Evolutionary conservation across 1,284 basidiomycete genomes (phyloP).

Genomic region (Filobasidium uniguttulatum): DNA sequence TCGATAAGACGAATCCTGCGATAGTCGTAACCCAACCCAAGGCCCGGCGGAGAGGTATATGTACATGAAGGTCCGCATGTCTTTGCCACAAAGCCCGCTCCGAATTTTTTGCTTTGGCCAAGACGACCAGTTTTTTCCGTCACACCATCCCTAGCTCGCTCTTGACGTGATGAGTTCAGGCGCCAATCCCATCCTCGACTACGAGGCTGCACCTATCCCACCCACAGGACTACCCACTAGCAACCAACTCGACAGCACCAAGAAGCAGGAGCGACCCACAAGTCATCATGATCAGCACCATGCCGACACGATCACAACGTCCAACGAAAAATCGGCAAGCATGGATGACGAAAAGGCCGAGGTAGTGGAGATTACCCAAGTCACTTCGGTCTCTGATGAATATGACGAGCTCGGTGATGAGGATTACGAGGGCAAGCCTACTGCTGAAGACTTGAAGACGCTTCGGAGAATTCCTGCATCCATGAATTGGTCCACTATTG

Average conservation of each 20-base stretch:
- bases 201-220: slow-evolving; percentile 22
- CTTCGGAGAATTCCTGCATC: slow-evolving; percentile 44
- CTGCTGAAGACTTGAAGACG: slow-evolving; percentile 50
- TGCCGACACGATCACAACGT: neutral
- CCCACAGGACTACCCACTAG: slow-evolving; percentile 17
- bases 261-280: too few relatives aligned
- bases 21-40: too few relatives aligned
- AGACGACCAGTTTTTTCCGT: too few relatives aligned
- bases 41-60: too few relatives aligned
- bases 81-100: too few relatives aligned
- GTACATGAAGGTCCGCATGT: too few relatives aligned
- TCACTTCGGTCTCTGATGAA: too few relatives aligned
- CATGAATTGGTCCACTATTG: slow-evolving; percentile 23
- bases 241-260: neutral
- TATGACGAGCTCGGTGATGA: neutral
- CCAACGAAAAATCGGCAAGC: neutral
- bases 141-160: too few relatives aligned
- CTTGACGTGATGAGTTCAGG: too few relatives aligned
- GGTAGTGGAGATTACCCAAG: neutral
- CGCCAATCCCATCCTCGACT: slow-evolving; percentile 19
- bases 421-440: slow-evolving; percentile 50
- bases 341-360: neutral
- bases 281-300: too few relatives aligned
- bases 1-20: too few relatives aligned
- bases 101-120: too few relatives aligned